phyloP scores from a whole-genome alignment of 208 protist species.

The Acanthamoeba culbertsoni region DNA sequence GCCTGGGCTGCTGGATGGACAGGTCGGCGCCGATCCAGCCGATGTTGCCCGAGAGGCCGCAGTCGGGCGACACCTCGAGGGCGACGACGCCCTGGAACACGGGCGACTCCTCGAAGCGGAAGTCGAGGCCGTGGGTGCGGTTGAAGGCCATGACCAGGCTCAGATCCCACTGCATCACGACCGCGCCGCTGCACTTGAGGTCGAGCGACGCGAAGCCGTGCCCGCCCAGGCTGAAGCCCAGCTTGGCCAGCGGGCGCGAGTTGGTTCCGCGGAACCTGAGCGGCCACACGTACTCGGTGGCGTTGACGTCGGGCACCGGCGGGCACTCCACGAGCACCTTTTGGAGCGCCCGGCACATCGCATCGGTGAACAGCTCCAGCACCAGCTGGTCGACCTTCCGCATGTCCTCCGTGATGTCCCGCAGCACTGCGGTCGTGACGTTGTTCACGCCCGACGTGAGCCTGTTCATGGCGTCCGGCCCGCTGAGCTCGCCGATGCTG shows the following conservation, averaged over 20 bases:
- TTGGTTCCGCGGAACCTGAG: background rate
- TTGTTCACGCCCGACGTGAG: background rate
- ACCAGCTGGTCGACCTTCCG: background rate
- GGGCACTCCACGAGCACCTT: background rate
- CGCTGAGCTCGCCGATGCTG: background rate
- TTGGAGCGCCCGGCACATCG: background rate
- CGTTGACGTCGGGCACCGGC: background rate
- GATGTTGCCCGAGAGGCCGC: background rate
- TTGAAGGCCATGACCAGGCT: background rate
- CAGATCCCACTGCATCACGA: background rate
- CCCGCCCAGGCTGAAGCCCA: background rate
- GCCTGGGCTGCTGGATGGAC: background rate
- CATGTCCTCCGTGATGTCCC: background rate
- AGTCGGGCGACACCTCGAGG: background rate
- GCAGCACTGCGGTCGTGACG: background rate
- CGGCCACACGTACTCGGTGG: background rate
- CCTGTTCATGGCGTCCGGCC: background rate
- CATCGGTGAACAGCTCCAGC: slow-evolving; percentile 33
- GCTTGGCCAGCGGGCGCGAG: background rate
- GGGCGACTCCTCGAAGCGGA: background rate
- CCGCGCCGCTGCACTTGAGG: background rate
- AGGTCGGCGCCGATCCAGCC: slow-evolving; percentile 40
- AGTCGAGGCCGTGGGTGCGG: background rate
- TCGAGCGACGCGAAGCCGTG: background rate
- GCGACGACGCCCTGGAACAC: background rate